These are phyloP conservation scores for Cucumis cinereus DNA, from an alignment of 306 rosid species.

Conservation along the genomic window DNA sequence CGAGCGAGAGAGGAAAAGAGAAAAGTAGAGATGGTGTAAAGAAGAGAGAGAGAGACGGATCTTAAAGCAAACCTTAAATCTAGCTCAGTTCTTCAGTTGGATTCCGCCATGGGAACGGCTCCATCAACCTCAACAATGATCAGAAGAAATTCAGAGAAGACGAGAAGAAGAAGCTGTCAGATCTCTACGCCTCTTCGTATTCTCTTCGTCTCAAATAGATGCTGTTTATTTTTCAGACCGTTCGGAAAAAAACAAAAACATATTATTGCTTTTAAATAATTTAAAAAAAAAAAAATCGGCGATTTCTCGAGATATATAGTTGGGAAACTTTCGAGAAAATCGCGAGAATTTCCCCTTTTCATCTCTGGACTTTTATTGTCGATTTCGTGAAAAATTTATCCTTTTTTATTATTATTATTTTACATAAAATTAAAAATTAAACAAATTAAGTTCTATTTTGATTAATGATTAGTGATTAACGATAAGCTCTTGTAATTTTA, in stretches of 20 bases:
- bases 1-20: slow-evolving; percentile 6
- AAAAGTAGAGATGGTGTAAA: not conserved
- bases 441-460: too few species aligned
- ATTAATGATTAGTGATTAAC: too few species aligned
- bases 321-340: too few species aligned
- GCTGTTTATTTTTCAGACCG: not conserved
- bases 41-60: slow-evolving; percentile 38
- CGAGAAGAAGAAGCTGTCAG: slow-evolving; percentile 22
- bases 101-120: slow-evolving; percentile 36
- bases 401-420: not conserved
- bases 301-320: not conserved
- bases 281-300: too few species aligned
- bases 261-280: not conserved
- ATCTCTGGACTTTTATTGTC: not conserved
- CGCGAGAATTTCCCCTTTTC: not conserved
- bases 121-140: slow-evolving; percentile 13
- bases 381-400: not conserved
- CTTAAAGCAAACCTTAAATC: slow-evolving; percentile 43
- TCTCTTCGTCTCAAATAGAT: slow-evolving; percentile 4
- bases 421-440: not conserved
- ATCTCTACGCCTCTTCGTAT: slow-evolving; percentile 13
- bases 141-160: slow-evolving; percentile 13
- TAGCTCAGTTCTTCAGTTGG: slow-evolving; percentile 19
- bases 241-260: not conserved
- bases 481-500: too few species aligned